These are phyloP conservation scores for Solanum raphanifolium DNA, from an alignment of 257 asterid species.

Conservation along the genomic window DNA sequence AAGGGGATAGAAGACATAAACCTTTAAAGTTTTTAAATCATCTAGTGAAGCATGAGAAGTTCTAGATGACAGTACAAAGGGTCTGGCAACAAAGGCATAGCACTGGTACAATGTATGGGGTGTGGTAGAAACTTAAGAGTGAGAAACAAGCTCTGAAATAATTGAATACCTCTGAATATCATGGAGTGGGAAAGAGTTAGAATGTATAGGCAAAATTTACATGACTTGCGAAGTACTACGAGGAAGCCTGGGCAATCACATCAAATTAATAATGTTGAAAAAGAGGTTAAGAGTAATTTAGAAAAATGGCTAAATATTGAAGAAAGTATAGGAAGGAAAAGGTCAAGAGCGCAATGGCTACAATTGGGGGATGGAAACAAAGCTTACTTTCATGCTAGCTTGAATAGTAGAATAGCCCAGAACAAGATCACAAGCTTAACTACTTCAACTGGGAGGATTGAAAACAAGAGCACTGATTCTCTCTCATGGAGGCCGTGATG, in stretches of 20 bases:
- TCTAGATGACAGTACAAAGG: not conserved
- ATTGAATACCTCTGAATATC: not conserved
- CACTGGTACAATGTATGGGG: not conserved
- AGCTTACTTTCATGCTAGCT: too few species aligned
- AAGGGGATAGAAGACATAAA: not conserved
- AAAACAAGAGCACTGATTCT: too few species aligned
- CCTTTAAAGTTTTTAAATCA: not conserved
- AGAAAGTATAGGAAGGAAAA: not conserved
- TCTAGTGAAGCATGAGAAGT: not conserved
- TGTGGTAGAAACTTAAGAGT: not conserved
- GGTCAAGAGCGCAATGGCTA: too few species aligned
- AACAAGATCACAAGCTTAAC: too few species aligned
- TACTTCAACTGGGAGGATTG: too few species aligned
- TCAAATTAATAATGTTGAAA: accelerated
- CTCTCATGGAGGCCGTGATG: too few species aligned
- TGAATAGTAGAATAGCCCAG: too few species aligned
- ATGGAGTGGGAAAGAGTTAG: not conserved
- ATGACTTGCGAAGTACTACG: not conserved
- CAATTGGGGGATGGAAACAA: too few species aligned
- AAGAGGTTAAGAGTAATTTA: not conserved
- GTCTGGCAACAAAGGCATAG: not conserved
- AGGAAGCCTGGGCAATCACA: not conserved
- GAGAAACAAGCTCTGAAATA: not conserved
- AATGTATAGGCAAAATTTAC: not conserved
- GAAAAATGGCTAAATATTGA: not conserved